phyloP scores from a whole-genome alignment of 2,329 filamentous ascomycete species.

The Colletotrichum orbiculare region DNA sequence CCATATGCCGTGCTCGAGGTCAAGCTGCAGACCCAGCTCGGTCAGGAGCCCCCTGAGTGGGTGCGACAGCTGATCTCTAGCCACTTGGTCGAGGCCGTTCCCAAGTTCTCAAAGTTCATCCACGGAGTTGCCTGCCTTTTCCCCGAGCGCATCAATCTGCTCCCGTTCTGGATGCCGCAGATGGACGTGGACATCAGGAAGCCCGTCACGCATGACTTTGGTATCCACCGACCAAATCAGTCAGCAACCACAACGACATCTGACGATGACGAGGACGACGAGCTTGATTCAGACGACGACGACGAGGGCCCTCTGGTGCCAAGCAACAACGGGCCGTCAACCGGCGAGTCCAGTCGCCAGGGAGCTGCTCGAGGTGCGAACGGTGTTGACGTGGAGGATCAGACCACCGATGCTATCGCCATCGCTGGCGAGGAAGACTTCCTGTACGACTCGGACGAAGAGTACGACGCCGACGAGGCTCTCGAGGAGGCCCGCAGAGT shows the following conservation, averaged over 20 bases:
- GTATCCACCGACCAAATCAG: constrained; percentile 83
- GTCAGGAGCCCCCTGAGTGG: constrained; percentile 96
- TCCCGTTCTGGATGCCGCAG: constrained; percentile 98
- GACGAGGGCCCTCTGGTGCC: constrained; percentile 40
- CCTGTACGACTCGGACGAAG: constrained; percentile 91
- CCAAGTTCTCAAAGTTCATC: constrained; percentile 99
- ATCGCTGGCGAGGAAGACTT: constrained; percentile 76
- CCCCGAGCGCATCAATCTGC: constrained; percentile 84
- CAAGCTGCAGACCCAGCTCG: constrained; percentile 95
- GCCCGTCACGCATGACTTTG: constrained; percentile 87
- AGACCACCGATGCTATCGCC: constrained; percentile 72
- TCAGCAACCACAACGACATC: constrained; percentile 83
- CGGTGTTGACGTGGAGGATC: constrained; percentile 80
- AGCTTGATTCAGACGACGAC: constrained; percentile 56
- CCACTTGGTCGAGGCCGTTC: constrained; percentile 97
- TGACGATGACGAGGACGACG: constrained; percentile 80
- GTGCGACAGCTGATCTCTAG: constrained; percentile 92
- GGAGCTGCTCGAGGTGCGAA: constrained; percentile 50
- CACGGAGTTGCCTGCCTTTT: constrained; percentile 92
- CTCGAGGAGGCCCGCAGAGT: constrained; percentile 81
- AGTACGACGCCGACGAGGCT: constrained; percentile 79
- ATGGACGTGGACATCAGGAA: constrained; percentile 99
- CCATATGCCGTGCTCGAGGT: constrained; percentile 97
- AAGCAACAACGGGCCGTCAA: constrained; percentile 33
- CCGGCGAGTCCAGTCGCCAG: constrained; percentile 53